These are phyloP conservation scores for Gonapodya prolifera DNA, from an alignment of 192 early-diverging fungal species.

Conservation along the genomic window DNA sequence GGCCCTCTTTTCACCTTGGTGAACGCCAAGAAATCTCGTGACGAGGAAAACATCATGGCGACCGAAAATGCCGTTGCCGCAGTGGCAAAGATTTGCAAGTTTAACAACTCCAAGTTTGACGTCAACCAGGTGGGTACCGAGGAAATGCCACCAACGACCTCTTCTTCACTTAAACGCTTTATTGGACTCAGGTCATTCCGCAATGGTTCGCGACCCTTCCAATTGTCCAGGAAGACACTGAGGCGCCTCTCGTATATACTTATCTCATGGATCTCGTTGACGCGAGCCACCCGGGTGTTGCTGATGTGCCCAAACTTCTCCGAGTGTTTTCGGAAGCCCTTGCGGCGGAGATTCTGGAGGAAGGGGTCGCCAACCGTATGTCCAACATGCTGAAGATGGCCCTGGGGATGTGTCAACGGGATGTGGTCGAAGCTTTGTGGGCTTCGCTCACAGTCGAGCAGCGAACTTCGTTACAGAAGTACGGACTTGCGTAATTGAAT, in stretches of 20 bases:
- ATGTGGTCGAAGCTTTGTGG: not conserved
- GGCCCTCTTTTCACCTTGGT: conserved; percentile 61
- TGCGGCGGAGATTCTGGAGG: not conserved
- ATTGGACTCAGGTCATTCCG: conserved; percentile 27
- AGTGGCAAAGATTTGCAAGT: conserved; percentile 75
- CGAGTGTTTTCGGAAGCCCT: not conserved
- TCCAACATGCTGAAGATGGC: not conserved
- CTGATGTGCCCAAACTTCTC: not conserved
- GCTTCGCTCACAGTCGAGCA: not conserved
- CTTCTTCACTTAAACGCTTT: no score
- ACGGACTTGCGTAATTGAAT: not conserved
- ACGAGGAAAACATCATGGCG: conserved; percentile 63
- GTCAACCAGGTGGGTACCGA: conserved; percentile 33
- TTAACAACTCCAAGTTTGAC: conserved; percentile 46
- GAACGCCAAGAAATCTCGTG: conserved; percentile 46
- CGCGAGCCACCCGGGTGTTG: not conserved
- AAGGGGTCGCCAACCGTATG: not conserved
- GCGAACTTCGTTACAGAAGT: not conserved
- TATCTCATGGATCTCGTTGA: not conserved
- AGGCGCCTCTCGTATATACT: not conserved
- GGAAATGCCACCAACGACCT: no score
- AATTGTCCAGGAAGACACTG: conserved; percentile 59
- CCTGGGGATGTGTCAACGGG: not conserved
- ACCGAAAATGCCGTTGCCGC: conserved; percentile 93
- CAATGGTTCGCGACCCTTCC: conserved; percentile 72